Conservation (phyloP, 441 rosid species). For the Gossypium trilobum region DNA sequence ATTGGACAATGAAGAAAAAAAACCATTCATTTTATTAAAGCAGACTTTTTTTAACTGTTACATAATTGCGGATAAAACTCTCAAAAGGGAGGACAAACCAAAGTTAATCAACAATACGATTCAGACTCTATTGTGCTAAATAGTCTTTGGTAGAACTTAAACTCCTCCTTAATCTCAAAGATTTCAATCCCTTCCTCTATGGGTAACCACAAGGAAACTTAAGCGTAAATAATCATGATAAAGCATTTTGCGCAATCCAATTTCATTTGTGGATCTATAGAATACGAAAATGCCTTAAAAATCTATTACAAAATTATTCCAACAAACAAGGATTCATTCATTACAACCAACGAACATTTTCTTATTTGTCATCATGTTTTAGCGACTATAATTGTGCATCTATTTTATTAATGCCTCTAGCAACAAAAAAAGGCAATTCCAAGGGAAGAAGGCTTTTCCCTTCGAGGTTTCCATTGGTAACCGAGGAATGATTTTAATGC, state of each 20-base stretch:
- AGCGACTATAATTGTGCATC: neutral
- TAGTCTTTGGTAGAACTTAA: neutral
- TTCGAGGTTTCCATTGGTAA: conserved; percentile 12
- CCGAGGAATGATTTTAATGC: conserved; percentile 11
- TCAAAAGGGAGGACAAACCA: neutral
- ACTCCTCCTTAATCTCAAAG: neutral
- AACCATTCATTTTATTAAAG: neutral
- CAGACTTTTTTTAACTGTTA: neutral
- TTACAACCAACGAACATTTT: neutral
- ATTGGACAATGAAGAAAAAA: neutral
- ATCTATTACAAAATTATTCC: neutral
- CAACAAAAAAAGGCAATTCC: conserved; percentile 1
- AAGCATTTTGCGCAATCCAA: neutral
- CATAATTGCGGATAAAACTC: neutral
- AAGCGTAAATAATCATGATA: neutral
- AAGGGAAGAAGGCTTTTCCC: neutral
- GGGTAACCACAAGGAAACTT: neutral
- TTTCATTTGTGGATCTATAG: neutral
- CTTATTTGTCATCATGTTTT: conserved; percentile 5
- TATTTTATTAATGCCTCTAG: neutral
- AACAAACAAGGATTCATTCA: neutral
- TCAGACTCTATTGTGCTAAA: neutral
- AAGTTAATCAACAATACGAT: neutral
- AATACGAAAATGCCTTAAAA: neutral
- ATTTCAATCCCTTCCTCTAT: neutral